phyloP scores from a whole-genome alignment of 768 basidiomycete species.

The Panellus pusillus region DNA sequence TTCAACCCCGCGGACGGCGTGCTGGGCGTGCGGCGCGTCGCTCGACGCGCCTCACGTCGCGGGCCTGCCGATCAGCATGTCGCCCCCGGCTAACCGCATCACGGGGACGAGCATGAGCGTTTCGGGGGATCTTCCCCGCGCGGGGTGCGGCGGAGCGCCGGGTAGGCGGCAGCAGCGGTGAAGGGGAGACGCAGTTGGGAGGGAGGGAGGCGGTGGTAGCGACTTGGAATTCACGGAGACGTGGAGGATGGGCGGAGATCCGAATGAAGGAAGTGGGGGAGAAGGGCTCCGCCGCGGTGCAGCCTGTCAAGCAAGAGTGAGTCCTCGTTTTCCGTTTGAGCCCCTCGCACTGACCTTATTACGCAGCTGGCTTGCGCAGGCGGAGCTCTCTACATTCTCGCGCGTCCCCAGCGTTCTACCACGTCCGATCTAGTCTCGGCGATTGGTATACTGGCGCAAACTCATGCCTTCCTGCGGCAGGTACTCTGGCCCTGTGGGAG shows the following conservation, averaged over 20 bases:
- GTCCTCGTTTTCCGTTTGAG: conserved; percentile 18
- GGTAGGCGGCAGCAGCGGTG: not conserved
- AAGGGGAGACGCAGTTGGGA: conserved; percentile 31
- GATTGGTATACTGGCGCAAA: too few species aligned
- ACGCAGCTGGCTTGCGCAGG: conserved; percentile 68
- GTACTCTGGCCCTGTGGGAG: too few species aligned
- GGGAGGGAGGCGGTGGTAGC: conserved; percentile 48
- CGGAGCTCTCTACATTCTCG: conserved; percentile 79
- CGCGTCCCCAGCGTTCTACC: conserved; percentile 61
- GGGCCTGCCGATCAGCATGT: conserved; percentile 45
- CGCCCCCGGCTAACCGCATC: conserved; percentile 52
- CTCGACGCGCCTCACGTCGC: conserved; percentile 38
- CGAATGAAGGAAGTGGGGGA: conserved; percentile 31
- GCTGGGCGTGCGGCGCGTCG: conserved; percentile 53
- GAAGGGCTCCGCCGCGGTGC: not conserved
- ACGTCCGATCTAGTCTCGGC: conserved; percentile 78
- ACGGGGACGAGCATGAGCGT: conserved; percentile 32
- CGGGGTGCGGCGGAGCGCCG: conserved; percentile 20
- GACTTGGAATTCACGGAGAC: conserved; percentile 63
- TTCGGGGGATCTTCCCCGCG: conserved; percentile 48
- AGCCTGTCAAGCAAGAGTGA: conserved; percentile 35
- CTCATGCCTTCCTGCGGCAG: too few species aligned
- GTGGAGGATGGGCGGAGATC: conserved; percentile 54
- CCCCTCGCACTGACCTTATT: conserved; percentile 7
- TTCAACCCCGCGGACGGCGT: conserved; percentile 62